Evolutionary conservation across 2,329 filamentous ascomycete genomes (phyloP).

Genomic region (Tolypocladium cylindrosporum): DNA sequence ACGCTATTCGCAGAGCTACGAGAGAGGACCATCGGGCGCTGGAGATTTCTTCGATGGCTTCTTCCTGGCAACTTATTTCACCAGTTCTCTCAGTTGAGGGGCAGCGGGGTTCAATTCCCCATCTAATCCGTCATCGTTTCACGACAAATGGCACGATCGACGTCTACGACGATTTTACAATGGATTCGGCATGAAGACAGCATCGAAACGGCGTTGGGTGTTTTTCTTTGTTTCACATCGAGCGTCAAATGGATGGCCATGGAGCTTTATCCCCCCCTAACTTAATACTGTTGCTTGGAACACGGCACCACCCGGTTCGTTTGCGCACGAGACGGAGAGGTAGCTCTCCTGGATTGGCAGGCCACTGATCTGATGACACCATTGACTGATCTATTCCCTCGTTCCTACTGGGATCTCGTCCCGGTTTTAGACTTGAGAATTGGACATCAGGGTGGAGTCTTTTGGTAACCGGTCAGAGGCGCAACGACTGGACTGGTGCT

Average conservation of each 20-base stretch:
- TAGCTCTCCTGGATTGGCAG: neutral
- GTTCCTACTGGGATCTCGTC: neutral
- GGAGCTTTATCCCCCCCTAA: neutral
- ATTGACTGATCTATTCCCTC: neutral
- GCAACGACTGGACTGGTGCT: neutral
- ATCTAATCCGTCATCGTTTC: neutral
- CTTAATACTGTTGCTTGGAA: neutral
- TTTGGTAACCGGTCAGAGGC: neutral
- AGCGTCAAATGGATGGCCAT: neutral
- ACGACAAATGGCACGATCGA: constrained; percentile 9
- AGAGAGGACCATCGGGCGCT: neutral
- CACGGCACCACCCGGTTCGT: too few relatives aligned
- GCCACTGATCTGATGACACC: neutral
- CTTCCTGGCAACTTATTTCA: neutral
- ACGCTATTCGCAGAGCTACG: neutral
- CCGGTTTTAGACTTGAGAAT: neutral
- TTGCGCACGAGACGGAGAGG: neutral
- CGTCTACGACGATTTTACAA: constrained; percentile 10
- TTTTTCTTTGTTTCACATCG: neutral
- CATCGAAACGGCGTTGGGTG: constrained; percentile 22
- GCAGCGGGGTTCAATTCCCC: neutral
- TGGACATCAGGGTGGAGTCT: neutral
- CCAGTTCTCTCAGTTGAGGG: neutral
- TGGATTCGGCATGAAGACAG: constrained; percentile 17
- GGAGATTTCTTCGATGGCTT: neutral